phyloP scores from a whole-genome alignment of 306 rosid species.

The Sphenostylis stenocarpa region DNA sequence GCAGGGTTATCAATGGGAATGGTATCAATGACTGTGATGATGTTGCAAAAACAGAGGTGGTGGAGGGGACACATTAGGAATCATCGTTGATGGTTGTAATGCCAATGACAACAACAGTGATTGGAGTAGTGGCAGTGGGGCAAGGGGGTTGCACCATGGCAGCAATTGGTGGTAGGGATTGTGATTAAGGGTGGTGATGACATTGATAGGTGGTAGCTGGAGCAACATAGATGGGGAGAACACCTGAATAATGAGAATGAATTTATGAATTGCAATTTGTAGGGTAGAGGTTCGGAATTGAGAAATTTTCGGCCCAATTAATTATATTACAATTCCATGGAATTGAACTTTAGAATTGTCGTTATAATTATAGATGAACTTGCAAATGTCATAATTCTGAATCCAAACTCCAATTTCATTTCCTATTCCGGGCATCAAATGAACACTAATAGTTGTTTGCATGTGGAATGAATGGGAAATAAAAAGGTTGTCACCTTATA shows the following conservation, averaged over 20 bases:
- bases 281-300: background rate
- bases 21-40: background rate
- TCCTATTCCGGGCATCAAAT: background rate
- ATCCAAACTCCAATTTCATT: background rate
- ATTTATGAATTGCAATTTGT: background rate
- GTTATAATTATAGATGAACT: background rate
- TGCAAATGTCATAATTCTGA: background rate
- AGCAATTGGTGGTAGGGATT: background rate
- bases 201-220: background rate
- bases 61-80: background rate
- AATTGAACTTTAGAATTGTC: background rate
- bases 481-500: background rate
- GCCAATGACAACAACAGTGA: background rate
- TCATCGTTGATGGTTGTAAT: background rate
- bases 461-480: constrained; percentile 16
- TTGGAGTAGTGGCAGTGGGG: too few species aligned
- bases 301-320: background rate
- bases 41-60: background rate
- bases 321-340: constrained; percentile 1
- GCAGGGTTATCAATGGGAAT: background rate
- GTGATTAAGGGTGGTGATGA: background rate
- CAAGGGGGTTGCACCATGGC: background rate
- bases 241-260: background rate
- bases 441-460: background rate
- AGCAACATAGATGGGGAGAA: background rate